A percentile compares a stretch with the other conserved stretches of the same genome.
These are phyloP conservation scores for Hibiscus syriacus DNA, from an alignment of 345 rosid species.

Conservation along the genomic window DNA sequence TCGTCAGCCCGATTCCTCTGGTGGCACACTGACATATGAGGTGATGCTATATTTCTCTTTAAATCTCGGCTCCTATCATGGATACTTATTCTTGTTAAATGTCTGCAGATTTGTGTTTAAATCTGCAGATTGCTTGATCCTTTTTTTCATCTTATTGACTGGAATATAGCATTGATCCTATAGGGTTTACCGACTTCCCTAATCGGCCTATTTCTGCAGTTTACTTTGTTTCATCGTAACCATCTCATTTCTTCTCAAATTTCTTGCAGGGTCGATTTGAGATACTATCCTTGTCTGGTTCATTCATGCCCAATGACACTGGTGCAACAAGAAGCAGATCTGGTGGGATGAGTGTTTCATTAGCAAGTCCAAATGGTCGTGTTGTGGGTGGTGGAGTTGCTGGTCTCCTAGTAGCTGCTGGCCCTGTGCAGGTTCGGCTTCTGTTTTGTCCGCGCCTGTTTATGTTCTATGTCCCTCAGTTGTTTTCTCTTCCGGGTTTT, in stretches of 20 bases:
- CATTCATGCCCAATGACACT: constrained; percentile 87
- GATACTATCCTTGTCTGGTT: constrained; percentile 88
- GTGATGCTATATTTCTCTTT: constrained; percentile 25
- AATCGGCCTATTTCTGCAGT: not conserved
- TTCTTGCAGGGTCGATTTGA: constrained; percentile 86
- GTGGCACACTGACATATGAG: constrained; percentile 98
- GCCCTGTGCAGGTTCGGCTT: constrained; percentile 75
- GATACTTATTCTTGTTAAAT: not conserved
- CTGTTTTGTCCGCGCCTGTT: not conserved
- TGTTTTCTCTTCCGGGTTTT: not conserved
- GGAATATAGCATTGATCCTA: not conserved
- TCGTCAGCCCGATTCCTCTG: constrained; percentile 97
- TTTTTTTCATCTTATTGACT: not conserved
- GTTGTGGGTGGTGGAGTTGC: constrained; percentile 93
- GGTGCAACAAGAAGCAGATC: constrained; percentile 86
- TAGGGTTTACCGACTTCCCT: not conserved
- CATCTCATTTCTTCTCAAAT: not conserved
- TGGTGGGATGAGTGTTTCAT: constrained; percentile 95
- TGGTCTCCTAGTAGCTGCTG: constrained; percentile 83
- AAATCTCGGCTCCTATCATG: not conserved
- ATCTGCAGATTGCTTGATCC: too few species aligned
- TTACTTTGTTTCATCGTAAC: not conserved
- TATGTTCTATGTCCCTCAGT: too few species aligned
- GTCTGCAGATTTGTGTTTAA: too few species aligned
- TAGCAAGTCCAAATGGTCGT: constrained; percentile 93